These are phyloP conservation scores for Colletotrichum cuscutae DNA, from an alignment of 2,329 filamentous ascomycete genomes.

Conservation along the genomic window DNA sequence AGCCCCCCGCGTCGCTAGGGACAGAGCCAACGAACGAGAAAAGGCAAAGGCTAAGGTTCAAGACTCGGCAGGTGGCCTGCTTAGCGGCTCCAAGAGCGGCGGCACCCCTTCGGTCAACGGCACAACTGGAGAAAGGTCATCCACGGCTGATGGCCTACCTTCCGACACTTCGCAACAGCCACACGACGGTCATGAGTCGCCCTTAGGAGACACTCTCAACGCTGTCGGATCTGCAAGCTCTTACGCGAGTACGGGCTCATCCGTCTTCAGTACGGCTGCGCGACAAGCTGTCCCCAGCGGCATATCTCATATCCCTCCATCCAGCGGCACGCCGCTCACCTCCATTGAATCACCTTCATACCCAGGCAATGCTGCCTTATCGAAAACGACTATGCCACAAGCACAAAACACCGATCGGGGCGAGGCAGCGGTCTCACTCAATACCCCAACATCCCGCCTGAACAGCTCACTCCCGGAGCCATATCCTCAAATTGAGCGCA, in stretches of 20 bases:
- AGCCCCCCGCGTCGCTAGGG: constrained; percentile 73
- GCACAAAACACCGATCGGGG: constrained; percentile 56
- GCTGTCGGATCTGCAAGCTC: constrained; percentile 79
- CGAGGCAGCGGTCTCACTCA: constrained; percentile 41
- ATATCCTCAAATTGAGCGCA: constrained; percentile 50
- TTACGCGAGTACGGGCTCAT: constrained; percentile 75
- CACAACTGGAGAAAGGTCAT: constrained; percentile 22
- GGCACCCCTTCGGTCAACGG: constrained; percentile 36
- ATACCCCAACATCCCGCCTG: constrained; percentile 41
- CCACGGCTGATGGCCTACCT: constrained; percentile 34
- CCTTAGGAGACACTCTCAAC: constrained; percentile 74
- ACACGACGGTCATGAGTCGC: constrained; percentile 67
- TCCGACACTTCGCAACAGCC: constrained; percentile 50
- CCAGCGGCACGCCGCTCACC: constrained; percentile 62
- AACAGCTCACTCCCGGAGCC: constrained; percentile 46
- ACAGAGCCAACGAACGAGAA: constrained; percentile 69
- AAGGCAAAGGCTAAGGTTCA: constrained; percentile 64
- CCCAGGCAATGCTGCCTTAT: constrained; percentile 57
- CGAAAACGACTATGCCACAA: constrained; percentile 66
- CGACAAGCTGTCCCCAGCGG: constrained; percentile 53
- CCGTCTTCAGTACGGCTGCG: constrained; percentile 70
- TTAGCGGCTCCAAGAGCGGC: constrained; percentile 40
- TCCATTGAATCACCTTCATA: constrained; percentile 62
- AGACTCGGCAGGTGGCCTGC: constrained; percentile 41
- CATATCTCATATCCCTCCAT: constrained; percentile 54